Evolutionary conservation across 139 green algal genomes (phyloP).

Genomic region (Mesotaenium endlicherianum): DNA sequence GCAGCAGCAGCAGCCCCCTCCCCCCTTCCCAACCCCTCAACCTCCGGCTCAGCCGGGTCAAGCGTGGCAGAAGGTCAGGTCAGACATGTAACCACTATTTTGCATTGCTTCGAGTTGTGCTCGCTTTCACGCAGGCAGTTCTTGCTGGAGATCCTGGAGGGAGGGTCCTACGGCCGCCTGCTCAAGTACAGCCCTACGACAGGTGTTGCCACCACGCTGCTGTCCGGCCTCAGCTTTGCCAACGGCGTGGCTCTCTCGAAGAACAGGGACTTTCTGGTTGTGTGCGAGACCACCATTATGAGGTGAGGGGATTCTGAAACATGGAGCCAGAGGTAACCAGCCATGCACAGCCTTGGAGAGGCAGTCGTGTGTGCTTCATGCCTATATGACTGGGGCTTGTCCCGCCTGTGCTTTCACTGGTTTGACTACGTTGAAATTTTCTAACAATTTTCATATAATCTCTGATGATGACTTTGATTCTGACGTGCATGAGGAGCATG

Average conservation of each 20-base stretch:
- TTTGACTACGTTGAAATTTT: no score
- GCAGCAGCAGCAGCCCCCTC: no score
- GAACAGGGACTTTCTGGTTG: conserved; percentile 64
- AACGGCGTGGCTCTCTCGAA: conserved; percentile 72
- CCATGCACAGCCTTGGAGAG: no score
- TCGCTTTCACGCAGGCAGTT: background rate
- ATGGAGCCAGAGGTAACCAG: no score
- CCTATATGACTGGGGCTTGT: background rate
- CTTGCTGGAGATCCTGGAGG: conserved; percentile 40
- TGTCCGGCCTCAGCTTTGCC: conserved; percentile 64
- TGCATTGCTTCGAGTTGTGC: background rate
- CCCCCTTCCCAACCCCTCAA: no score
- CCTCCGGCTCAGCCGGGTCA: no score
- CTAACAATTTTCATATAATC: background rate
- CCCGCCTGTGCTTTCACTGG: no score
- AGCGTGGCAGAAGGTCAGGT: no score
- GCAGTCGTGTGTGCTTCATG: background rate
- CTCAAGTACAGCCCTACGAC: conserved; percentile 63
- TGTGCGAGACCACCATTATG: conserved; percentile 54
- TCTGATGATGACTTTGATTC: no score
- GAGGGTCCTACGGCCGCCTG: conserved; percentile 56
- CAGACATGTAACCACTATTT: background rate
- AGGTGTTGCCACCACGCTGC: conserved; percentile 53
- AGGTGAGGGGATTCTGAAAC: conserved; percentile 27
- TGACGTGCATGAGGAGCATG: no score